These are phyloP conservation scores for Neospermospora avenae DNA, from an alignment of 2,329 filamentous ascomycete species.

Conservation along the genomic window DNA sequence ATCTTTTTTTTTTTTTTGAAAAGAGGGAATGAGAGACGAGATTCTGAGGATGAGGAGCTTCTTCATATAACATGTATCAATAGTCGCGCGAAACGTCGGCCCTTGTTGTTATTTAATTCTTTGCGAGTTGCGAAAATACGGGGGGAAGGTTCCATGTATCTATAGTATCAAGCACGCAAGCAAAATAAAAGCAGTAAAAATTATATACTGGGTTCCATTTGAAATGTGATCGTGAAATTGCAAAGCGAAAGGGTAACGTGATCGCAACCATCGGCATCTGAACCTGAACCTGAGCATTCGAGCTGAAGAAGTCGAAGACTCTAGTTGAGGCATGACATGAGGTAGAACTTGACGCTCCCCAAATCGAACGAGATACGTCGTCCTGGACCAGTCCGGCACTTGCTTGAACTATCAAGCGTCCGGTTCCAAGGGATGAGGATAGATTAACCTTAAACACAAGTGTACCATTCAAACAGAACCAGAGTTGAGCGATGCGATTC, in stretches of 20 bases:
- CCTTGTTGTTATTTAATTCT: not conserved
- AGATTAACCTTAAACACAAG: not conserved
- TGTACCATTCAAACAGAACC: not conserved
- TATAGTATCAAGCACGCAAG: not conserved
- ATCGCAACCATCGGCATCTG: no score
- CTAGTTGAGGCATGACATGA: not conserved
- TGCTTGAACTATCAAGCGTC: not conserved
- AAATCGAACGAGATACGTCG: no score
- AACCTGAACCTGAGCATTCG: not conserved
- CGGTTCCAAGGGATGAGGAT: not conserved
- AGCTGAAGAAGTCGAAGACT: not conserved
- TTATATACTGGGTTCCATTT: not conserved
- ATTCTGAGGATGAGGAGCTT: not conserved
- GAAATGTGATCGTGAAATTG: not conserved
- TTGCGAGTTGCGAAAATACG: conserved; percentile 3
- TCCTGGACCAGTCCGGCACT: not conserved
- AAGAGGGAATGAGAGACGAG: not conserved
- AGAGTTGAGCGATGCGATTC: not conserved
- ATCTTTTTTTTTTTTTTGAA: no score
- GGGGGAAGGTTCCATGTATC: conserved; percentile 1
- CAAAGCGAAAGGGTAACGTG: not conserved
- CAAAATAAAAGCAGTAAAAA: conserved; percentile 7
- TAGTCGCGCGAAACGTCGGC: conserved; percentile 1
- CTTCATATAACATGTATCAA: conserved; percentile 6
- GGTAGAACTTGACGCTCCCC: not conserved